phyloP scores from a whole-genome alignment of 371 early-diverging fungal genomes.

The Haplosporangium sp. region DNA sequence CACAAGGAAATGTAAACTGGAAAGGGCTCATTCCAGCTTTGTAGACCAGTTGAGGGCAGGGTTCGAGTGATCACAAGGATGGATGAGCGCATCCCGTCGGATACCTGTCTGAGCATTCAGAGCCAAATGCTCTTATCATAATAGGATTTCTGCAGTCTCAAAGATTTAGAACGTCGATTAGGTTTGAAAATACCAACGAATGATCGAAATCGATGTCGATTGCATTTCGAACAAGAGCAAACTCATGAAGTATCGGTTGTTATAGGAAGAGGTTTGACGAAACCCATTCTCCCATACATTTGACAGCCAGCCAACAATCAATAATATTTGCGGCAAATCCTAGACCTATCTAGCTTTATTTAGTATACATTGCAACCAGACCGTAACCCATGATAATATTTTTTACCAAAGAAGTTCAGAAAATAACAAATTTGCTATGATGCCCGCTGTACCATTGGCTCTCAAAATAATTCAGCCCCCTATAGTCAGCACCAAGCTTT shows the following conservation, averaged over 20 bases:
- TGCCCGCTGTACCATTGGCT: constrained; percentile 21
- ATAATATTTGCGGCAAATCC: neutral
- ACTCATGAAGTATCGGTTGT: neutral
- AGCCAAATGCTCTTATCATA: neutral
- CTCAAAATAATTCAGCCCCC: constrained; percentile 5
- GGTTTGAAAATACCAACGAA: constrained; percentile 4
- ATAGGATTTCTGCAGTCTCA: neutral
- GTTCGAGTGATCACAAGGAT: no score
- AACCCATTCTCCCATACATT: neutral
- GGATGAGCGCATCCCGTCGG: no score
- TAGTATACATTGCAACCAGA: neutral
- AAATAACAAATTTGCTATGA: neutral
- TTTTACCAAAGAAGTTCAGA: constrained; percentile 3
- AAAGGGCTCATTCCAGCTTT: neutral
- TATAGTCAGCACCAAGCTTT: neutral
- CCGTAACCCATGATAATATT: neutral
- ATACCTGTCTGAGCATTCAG: neutral
- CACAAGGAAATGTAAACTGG: neutral
- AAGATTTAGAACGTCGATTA: constrained; percentile 4
- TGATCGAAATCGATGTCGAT: neutral
- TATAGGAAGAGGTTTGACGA: no score
- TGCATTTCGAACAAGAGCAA: neutral
- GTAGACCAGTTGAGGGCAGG: neutral
- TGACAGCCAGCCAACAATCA: neutral
- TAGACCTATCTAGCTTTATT: neutral